Evolutionary conservation across 2,329 filamentous ascomycete genomes (phyloP).

Genomic region (Gnomoniopsis sp.): DNA sequence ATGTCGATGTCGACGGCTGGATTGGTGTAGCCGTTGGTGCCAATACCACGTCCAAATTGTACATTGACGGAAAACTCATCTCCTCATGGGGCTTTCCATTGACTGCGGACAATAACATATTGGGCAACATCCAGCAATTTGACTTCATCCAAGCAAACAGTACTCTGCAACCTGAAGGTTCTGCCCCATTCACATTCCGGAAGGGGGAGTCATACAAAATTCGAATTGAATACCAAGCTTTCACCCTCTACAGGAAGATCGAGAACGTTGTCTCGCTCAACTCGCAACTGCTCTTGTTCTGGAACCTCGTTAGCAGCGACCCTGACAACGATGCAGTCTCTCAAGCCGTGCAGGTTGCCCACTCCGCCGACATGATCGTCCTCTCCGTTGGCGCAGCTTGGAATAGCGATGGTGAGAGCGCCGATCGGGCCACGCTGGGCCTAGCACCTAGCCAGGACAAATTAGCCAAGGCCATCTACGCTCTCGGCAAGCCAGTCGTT

Average conservation of each 20-base stretch:
- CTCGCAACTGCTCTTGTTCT: constrained; percentile 39
- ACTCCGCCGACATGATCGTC: constrained; percentile 34
- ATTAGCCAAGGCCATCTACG: constrained; percentile 34
- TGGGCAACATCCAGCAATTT: constrained; percentile 37
- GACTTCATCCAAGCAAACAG: constrained; percentile 33
- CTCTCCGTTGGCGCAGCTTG: constrained; percentile 39
- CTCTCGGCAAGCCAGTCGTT: constrained; percentile 36
- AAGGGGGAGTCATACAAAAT: constrained; percentile 31
- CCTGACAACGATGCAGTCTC: constrained; percentile 21
- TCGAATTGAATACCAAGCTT: constrained; percentile 40
- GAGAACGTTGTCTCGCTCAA: constrained; percentile 38
- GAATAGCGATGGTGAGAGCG: constrained; percentile 42
- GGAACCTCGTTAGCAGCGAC: constrained; percentile 39
- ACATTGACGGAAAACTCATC: constrained; percentile 31
- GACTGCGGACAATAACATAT: constrained; percentile 28
- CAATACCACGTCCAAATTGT: constrained; percentile 37
- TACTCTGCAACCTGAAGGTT: constrained; percentile 33
- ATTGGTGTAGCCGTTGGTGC: constrained; percentile 37
- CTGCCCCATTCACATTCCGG: constrained; percentile 34
- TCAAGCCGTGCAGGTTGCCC: constrained; percentile 33
- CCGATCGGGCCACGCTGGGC: constrained; percentile 35
- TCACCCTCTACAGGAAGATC: constrained; percentile 35
- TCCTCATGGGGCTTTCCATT: constrained; percentile 24
- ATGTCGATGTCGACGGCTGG: constrained; percentile 35
- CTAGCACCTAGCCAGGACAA: constrained; percentile 34